These are phyloP conservation scores for Plenodomus lindquistii DNA, from an alignment of 2,329 filamentous ascomycete genomes.

Conservation along the genomic window DNA sequence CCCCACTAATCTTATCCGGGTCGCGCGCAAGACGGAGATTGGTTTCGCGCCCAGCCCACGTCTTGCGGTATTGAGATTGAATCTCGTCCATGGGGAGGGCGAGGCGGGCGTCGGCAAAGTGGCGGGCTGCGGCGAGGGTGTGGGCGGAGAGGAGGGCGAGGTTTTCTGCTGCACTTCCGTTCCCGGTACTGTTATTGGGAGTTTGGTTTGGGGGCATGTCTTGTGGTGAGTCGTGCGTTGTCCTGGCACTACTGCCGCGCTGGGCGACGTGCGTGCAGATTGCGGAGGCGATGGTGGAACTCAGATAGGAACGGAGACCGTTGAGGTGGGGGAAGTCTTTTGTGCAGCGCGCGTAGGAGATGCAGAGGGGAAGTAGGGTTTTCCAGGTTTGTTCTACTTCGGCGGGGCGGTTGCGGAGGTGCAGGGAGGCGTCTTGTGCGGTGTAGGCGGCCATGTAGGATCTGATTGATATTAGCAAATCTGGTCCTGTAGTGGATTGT, in stretches of 20 bases:
- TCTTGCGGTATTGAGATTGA: slow-evolving; percentile 43
- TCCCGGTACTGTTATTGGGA: slow-evolving; percentile 20
- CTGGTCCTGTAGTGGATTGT: not conserved
- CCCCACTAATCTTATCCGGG: slow-evolving; percentile 40
- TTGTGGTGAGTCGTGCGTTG: slow-evolving; percentile 33
- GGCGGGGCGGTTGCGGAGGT: slow-evolving; percentile 33
- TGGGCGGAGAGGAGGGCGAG: slow-evolving; percentile 34
- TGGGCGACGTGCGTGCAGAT: slow-evolving; percentile 42
- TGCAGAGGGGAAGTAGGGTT: slow-evolving; percentile 41
- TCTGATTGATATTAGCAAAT: slow-evolving; percentile 26
- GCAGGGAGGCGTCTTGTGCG: slow-evolving; percentile 35
- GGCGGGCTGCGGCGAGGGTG: slow-evolving; percentile 27
- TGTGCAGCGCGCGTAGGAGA: slow-evolving; percentile 37
- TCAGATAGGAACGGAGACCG: slow-evolving; percentile 48
- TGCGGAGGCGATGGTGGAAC: slow-evolving; percentile 44
- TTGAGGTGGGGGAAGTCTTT: slow-evolving; percentile 43
- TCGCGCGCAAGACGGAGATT: slow-evolving; percentile 25
- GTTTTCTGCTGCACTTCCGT: slow-evolving; percentile 24
- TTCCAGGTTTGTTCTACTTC: slow-evolving; percentile 44
- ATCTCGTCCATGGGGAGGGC: slow-evolving; percentile 42
- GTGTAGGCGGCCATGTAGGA: slow-evolving; percentile 46
- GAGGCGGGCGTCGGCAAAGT: slow-evolving; percentile 32
- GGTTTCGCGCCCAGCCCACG: slow-evolving; percentile 38
- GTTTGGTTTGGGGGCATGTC: slow-evolving; percentile 26
- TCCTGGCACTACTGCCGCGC: slow-evolving; percentile 21